These are phyloP conservation scores for Croton setiger DNA, from an alignment of 441 rosid genomes.

Conservation along the genomic window DNA sequence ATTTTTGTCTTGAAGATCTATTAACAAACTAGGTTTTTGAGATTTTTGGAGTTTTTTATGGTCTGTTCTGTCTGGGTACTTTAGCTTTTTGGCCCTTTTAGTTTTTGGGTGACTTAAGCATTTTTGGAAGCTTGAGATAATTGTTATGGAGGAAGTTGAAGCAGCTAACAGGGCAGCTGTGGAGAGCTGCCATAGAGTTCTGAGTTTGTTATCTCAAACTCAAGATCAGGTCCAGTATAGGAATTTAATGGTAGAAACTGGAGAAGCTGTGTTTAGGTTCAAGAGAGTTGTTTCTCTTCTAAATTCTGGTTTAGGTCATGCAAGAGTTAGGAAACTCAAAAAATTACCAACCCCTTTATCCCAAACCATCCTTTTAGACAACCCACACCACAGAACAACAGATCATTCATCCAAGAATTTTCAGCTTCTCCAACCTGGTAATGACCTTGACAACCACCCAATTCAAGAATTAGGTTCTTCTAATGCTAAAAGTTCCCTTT, in stretches of 20 bases:
- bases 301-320: constrained; percentile 72
- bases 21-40: constrained; percentile 8
- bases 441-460: constrained; percentile 29
- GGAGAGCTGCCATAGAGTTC: constrained; percentile 59
- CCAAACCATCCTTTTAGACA: constrained; percentile 55
- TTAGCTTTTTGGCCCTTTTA: constrained; percentile 26
- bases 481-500: constrained; percentile 46
- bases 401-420: constrained; percentile 42
- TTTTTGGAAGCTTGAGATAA: constrained; percentile 17
- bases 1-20: constrained; percentile 25
- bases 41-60: constrained; percentile 22
- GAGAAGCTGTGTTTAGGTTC: constrained; percentile 79
- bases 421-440: constrained; percentile 43
- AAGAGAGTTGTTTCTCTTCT: constrained; percentile 73
- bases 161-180: constrained; percentile 80
- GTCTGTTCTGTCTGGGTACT: constrained; percentile 22
- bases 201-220: constrained; percentile 50
- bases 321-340: constrained; percentile 78
- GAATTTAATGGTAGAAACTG: constrained; percentile 62
- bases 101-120: constrained; percentile 27
- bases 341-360: constrained; percentile 43
- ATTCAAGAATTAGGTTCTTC: constrained; percentile 58
- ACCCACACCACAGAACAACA: constrained; percentile 34
- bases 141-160: constrained; percentile 83
- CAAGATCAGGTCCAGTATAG: constrained; percentile 50